Percentiles rank a stretch among this genome's conserved stretches.
Evolutionary conservation across 208 protist species (phyloP).

Genomic region (Naegleria lovaniensis): DNA sequence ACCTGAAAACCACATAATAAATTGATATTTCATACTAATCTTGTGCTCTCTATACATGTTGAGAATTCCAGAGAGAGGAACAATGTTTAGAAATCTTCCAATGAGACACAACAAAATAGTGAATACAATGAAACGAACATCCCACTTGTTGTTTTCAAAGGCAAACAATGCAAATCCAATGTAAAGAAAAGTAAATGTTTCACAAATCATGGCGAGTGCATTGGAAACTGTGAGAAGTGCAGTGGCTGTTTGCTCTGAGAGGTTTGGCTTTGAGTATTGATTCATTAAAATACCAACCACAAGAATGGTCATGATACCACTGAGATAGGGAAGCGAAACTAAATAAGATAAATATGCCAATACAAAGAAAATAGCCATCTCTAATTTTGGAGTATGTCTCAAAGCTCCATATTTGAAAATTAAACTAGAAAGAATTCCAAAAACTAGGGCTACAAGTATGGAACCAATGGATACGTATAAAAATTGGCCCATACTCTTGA

Average conservation of each 20-base stretch:
- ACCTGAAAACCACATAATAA: slow-evolving; percentile 55
- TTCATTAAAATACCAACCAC: slow-evolving; percentile 56
- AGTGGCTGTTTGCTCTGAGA: not conserved
- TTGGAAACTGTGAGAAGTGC: slow-evolving; percentile 29
- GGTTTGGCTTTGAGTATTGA: slow-evolving; percentile 42
- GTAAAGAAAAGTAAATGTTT: slow-evolving; percentile 54
- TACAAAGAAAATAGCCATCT: slow-evolving; percentile 47
- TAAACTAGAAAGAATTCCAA: slow-evolving; percentile 23
- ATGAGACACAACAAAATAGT: slow-evolving; percentile 33
- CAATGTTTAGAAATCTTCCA: slow-evolving; percentile 41
- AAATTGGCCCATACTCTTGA: slow-evolving; percentile 33
- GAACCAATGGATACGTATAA: slow-evolving; percentile 41
- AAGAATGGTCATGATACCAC: slow-evolving; percentile 61
- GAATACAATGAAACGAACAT: not conserved
- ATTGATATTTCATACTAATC: slow-evolving; percentile 43
- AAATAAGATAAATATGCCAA: slow-evolving; percentile 48
- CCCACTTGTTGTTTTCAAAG: not conserved
- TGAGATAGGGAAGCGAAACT: slow-evolving; percentile 47
- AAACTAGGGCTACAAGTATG: slow-evolving; percentile 32
- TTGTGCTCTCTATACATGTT: slow-evolving; percentile 37
- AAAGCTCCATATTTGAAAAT: slow-evolving; percentile 40
- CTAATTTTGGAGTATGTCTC: slow-evolving; percentile 33
- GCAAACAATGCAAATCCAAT: slow-evolving; percentile 45
- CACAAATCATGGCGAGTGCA: slow-evolving; percentile 42
- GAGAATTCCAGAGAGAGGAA: slow-evolving; percentile 43